Conservation (phyloP, 176 grass and related monocot species). For the Juncus effusus region DNA sequence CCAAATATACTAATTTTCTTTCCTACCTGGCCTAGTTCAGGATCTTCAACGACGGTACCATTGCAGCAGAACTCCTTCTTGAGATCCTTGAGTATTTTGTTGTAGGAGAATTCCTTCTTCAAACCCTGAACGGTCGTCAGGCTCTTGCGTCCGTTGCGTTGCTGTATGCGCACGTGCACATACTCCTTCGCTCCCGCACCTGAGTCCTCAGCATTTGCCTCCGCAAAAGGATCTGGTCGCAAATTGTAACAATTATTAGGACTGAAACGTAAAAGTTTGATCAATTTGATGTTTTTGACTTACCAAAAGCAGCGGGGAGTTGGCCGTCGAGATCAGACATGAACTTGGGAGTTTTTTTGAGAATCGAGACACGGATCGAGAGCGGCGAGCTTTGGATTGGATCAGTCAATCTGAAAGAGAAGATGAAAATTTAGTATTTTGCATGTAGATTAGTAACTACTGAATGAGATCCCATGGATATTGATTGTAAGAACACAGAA, state of each 20-base stretch:
- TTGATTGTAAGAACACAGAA: no score
- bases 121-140: constrained; percentile 59
- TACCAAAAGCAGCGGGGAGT: constrained; percentile 37
- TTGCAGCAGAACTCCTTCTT: constrained; percentile 59
- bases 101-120: constrained; percentile 38
- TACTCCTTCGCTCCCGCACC: constrained; percentile 21
- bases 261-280: no score
- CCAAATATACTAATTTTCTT: no score
- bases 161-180: constrained; percentile 58
- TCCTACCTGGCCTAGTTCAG: constrained; percentile 40
- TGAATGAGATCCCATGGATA: no score
- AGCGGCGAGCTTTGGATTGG: background rate
- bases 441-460: no score
- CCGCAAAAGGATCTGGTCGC: constrained; percentile 46
- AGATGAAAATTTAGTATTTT: no score
- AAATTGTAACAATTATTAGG: no score
- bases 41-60: constrained; percentile 45
- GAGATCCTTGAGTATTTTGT: constrained; percentile 45
- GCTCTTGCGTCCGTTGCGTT: constrained; percentile 45
- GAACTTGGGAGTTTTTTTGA: constrained; percentile 30
- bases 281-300: no score
- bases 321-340: constrained; percentile 31
- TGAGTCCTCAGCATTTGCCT: constrained; percentile 43
- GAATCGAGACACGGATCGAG: background rate
- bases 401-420: background rate